Evolutionary conservation across 176 grass and related monocot genomes (phyloP).

Genomic region (Raddia distichophylla): DNA sequence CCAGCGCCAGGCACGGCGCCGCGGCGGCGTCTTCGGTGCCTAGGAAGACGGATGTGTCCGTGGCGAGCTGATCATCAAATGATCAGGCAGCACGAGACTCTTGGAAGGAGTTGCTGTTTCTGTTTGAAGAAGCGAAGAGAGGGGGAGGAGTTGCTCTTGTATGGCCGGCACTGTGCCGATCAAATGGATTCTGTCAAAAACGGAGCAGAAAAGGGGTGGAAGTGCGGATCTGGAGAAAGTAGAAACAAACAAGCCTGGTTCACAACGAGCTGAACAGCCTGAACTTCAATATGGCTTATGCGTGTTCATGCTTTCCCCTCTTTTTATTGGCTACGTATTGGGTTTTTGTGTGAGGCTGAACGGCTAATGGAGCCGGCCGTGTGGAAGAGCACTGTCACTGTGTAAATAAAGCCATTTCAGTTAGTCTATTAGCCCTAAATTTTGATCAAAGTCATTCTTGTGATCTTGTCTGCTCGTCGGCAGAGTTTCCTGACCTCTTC

Average conservation of each 20-base stretch:
- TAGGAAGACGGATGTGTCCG: constrained; percentile 32
- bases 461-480: background rate
- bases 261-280: too few species aligned
- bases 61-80: constrained; percentile 2
- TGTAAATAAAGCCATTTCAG: constrained; percentile 21
- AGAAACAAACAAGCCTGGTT: too few species aligned
- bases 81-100: too few species aligned
- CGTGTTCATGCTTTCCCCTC: background rate
- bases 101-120: background rate
- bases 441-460: background rate
- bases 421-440: background rate
- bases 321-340: background rate
- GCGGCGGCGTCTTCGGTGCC: background rate
- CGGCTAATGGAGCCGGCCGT: background rate
- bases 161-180: background rate
- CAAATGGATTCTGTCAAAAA: background rate
- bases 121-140: background rate
- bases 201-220: background rate
- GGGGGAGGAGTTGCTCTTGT: background rate
- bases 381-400: background rate
- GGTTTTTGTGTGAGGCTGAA: background rate
- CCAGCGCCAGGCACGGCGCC: background rate
- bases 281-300: background rate
- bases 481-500: background rate
- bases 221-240: background rate